phyloP scores from a whole-genome alignment of 306 rosid species.

The Cucurbita argyrosperma region DNA sequence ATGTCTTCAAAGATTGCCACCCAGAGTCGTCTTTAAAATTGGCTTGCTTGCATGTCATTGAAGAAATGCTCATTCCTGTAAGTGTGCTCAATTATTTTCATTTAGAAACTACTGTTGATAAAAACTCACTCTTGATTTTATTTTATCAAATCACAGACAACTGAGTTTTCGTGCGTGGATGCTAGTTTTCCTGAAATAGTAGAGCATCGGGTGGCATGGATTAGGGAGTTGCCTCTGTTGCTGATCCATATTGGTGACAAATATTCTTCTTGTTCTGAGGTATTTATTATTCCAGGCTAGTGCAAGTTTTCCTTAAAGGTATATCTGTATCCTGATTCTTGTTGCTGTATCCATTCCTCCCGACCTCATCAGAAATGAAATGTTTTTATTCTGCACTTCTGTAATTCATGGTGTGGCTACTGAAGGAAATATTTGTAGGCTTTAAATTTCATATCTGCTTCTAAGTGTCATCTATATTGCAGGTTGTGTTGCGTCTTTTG shows the following conservation, averaged over 20 bases:
- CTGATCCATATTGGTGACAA: constrained; percentile 57
- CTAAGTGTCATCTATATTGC: neutral
- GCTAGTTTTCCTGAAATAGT: constrained; percentile 31
- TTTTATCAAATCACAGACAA: constrained; percentile 24
- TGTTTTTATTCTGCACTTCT: neutral
- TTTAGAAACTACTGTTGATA: neutral
- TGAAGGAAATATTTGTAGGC: neutral
- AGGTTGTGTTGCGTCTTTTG: constrained; percentile 55
- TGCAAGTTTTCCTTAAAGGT: neutral
- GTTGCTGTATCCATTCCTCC: neutral
- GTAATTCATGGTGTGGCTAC: neutral
- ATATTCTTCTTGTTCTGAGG: constrained; percentile 45
- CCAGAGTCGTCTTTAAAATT: constrained; percentile 53
- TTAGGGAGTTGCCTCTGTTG: constrained; percentile 54
- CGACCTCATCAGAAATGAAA: neutral
- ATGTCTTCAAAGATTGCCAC: constrained; percentile 51
- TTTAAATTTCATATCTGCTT: neutral
- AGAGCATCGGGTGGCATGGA: constrained; percentile 52
- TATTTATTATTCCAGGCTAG: constrained; percentile 12
- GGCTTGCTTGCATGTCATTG: constrained; percentile 57
- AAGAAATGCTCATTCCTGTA: constrained; percentile 63
- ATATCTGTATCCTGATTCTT: neutral
- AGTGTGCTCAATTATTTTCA: constrained; percentile 15
- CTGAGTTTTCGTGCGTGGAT: constrained; percentile 19
- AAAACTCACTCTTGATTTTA: neutral